These are phyloP conservation scores for Eucalyptus melliodora DNA, from an alignment of 345 rosid genomes.

Conservation along the genomic window DNA sequence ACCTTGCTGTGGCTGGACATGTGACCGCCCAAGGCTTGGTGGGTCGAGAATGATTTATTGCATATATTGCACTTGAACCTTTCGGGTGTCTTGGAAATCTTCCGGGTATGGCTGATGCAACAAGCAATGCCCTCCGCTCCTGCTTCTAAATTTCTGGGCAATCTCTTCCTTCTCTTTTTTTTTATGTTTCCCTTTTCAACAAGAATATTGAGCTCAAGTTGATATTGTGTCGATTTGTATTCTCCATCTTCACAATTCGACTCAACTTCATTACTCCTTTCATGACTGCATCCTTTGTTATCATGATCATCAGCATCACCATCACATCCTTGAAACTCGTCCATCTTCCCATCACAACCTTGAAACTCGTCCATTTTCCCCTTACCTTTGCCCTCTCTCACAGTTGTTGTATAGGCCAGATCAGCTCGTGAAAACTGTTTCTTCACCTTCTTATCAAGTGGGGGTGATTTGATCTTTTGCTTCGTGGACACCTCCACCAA, in stretches of 20 bases:
- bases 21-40: constrained; percentile 49
- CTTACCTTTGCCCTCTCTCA: background rate
- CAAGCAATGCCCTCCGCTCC: background rate
- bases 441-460: background rate
- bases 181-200: background rate
- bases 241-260: background rate
- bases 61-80: background rate
- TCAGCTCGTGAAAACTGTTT: background rate
- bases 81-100: background rate
- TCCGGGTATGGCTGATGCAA: background rate
- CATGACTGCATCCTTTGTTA: background rate
- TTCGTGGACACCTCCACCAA: background rate
- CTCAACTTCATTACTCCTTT: background rate
- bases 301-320: background rate
- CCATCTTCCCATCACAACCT: background rate
- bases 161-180: background rate
- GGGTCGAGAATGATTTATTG: constrained; percentile 24
- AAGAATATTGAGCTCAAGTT: background rate
- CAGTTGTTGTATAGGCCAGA: background rate
- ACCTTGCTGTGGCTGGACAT: constrained; percentile 37
- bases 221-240: background rate
- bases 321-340: background rate
- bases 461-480: background rate
- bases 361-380: background rate
- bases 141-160: background rate